These are phyloP conservation scores for Elsinoe necatrix DNA, from an alignment of 2,329 filamentous ascomycete genomes.

Conservation along the genomic window DNA sequence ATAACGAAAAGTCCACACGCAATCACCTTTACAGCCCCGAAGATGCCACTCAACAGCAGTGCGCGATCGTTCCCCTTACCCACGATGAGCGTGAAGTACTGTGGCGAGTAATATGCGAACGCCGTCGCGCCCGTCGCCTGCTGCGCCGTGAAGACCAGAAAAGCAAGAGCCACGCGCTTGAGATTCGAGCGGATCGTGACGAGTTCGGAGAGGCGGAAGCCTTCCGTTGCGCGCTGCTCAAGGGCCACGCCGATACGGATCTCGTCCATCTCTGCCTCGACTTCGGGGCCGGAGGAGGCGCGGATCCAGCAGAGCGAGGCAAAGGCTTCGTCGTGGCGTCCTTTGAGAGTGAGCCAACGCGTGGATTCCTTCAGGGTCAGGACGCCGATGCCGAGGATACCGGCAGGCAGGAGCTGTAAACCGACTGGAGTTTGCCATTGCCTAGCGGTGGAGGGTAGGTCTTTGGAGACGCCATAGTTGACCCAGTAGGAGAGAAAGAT, in stretches of 20 bases:
- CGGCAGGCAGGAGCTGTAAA: conserved; percentile 43
- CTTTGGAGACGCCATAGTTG: conserved; percentile 39
- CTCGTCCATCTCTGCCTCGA: conserved; percentile 41
- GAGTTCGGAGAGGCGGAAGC: conserved; percentile 37
- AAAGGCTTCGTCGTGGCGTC: conserved; percentile 40
- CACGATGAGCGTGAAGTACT: conserved; percentile 47
- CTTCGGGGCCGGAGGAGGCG: conserved; percentile 32
- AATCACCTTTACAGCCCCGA: conserved; percentile 46
- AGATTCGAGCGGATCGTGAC: conserved; percentile 37
- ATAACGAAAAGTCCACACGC: conserved; percentile 46
- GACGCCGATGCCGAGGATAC: conserved; percentile 42
- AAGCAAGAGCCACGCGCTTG: conserved; percentile 37
- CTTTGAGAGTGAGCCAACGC: conserved; percentile 43
- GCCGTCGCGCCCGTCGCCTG: conserved; percentile 49
- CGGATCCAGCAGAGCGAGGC: conserved; percentile 45
- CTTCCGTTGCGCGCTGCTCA: conserved; percentile 39
- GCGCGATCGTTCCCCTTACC: conserved; percentile 36
- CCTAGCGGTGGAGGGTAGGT: conserved; percentile 27
- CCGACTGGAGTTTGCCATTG: conserved; percentile 52
- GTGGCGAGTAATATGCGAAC: conserved; percentile 47
- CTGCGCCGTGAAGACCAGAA: conserved; percentile 44
- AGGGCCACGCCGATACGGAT: conserved; percentile 41
- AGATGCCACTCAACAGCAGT: conserved; percentile 45
- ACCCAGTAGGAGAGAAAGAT: conserved; percentile 48
- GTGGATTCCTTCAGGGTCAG: conserved; percentile 43